Evolutionary conservation across 257 asterid species (phyloP), one percentile per base, ranked within the genome.

Genomic region (Euphrasia confusa): DNA sequence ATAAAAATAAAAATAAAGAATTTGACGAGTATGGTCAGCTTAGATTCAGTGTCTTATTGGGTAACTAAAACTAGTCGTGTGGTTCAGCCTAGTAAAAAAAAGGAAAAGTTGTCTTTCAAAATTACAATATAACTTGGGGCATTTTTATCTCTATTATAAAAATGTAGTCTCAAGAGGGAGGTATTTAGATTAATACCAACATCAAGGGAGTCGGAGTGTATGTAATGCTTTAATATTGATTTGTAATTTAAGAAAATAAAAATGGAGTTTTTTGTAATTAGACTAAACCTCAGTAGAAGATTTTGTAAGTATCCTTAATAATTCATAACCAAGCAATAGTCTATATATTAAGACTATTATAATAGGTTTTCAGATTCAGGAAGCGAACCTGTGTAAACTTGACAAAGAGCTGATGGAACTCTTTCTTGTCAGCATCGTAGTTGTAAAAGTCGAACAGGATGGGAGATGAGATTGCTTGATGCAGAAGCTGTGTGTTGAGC

Each of bases 401-500:
- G 72, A 72, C 59, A 76, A 87, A 85, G 37, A 83, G 90, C 65
- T 79, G 83, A 66, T 69, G 63, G 47, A 81, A 89, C 61, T 85
- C 99, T 68, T 85, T 84, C 74, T 73, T 80, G 75, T 85, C 92
- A 54, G 79, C 89, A 6, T 85, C 97, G n/a, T 85, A 85, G 79
- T 93, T 93, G 85, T 93, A 93, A 81, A 93, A 93, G 76, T 93
- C 99, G 7, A 77, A 93, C 75, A 89, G 67, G 75, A 93, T 75
- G 18, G 97, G 95, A 5, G 91, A 68, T 28, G 81, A 35, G 49
- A 93, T 28, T 48, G 85, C 83, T 80, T 93, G 99, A 70, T 87
- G 95, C 78, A 93, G 26, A 61, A 85, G 77, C 99, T 93, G 80
- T 52, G 55, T 17, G 28, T 50, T 50, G 40, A 54, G 42, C 28